phyloP scores from a whole-genome alignment of 2,329 filamentous ascomycete genomes.

The Trichoderma breve region DNA sequence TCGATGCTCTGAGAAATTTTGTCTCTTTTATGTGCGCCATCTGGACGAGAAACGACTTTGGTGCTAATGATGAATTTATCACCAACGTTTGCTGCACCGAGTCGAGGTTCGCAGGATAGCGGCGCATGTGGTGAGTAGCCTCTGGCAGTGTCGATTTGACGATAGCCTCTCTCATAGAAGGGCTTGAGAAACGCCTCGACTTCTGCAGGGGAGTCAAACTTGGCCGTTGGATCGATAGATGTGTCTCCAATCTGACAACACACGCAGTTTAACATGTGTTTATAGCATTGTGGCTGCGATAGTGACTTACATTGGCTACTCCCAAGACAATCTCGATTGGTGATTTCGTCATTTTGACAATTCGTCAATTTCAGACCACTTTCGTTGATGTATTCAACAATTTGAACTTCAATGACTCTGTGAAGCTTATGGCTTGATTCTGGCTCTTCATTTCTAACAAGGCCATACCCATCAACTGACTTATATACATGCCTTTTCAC shows the following conservation, averaged over 20 bases:
- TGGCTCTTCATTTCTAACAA: not conserved
- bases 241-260: conserved; percentile 26
- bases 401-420: not conserved
- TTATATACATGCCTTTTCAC: not conserved
- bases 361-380: not conserved
- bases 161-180: conserved; percentile 12
- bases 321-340: conserved; percentile 12
- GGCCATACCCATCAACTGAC: not conserved
- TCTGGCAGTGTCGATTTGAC: conserved; percentile 10
- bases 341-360: not conserved
- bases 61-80: conserved; percentile 35
- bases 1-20: conserved; percentile 33
- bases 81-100: conserved; percentile 30
- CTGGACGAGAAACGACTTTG: conserved; percentile 31
- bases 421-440: not conserved
- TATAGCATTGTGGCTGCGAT: not conserved
- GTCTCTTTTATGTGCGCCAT: conserved; percentile 31
- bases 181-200: conserved; percentile 24
- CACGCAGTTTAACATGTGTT: not conserved
- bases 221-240: conserved; percentile 23
- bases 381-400: not conserved
- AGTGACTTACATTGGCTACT: not conserved
- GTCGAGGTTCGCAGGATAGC: conserved; percentile 31
- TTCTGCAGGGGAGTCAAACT: conserved; percentile 28
- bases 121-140: conserved; percentile 23